Conservation (phyloP, 495 filamentous ascomycete genomes). For the Aspergillus affinis region DNA sequence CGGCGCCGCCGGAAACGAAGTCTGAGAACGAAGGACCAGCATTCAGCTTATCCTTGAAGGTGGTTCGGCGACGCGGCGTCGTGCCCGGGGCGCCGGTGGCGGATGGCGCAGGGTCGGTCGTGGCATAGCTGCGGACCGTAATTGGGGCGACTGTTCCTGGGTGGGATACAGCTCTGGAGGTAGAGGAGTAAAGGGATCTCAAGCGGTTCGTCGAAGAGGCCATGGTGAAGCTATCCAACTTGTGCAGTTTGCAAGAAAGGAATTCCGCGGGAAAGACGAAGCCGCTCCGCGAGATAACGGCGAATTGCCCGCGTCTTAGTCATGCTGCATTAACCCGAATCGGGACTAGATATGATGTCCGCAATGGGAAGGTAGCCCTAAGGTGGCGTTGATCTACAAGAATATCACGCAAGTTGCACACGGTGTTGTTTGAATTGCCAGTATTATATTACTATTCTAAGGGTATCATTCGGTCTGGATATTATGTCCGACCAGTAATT, state of each 20-base stretch:
- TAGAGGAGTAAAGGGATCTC: slow-evolving; percentile 36
- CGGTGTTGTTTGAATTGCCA: no score
- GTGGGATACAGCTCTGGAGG: slow-evolving; percentile 23
- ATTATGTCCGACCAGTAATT: slow-evolving; percentile 3
- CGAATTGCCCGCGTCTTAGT: slow-evolving; percentile 9
- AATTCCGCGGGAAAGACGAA: slow-evolving; percentile 29
- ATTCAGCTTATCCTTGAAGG: slow-evolving; percentile 80
- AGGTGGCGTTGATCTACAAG: background rate
- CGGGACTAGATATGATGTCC: background rate
- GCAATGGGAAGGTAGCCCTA: background rate
- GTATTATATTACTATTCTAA: slow-evolving; percentile 2
- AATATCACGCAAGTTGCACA: background rate
- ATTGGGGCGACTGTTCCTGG: slow-evolving; percentile 17
- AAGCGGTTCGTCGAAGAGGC: slow-evolving; percentile 38
- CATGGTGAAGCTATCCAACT: slow-evolving; percentile 30
- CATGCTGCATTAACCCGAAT: background rate
- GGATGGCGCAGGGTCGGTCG: slow-evolving; percentile 38
- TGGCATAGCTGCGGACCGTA: slow-evolving; percentile 39
- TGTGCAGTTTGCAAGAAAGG: slow-evolving; percentile 24
- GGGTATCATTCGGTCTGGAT: slow-evolving; percentile 14
- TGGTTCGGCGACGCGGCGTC: slow-evolving; percentile 50
- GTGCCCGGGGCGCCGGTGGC: slow-evolving; percentile 30
- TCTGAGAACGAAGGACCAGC: slow-evolving; percentile 81
- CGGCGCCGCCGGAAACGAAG: slow-evolving; percentile 60
- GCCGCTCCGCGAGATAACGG: slow-evolving; percentile 18